Evolutionary conservation across 176 grass and related monocot genomes (phyloP), one percentile per base, ranked within the genome.

Genomic region (Thalia dealbata): DNA sequence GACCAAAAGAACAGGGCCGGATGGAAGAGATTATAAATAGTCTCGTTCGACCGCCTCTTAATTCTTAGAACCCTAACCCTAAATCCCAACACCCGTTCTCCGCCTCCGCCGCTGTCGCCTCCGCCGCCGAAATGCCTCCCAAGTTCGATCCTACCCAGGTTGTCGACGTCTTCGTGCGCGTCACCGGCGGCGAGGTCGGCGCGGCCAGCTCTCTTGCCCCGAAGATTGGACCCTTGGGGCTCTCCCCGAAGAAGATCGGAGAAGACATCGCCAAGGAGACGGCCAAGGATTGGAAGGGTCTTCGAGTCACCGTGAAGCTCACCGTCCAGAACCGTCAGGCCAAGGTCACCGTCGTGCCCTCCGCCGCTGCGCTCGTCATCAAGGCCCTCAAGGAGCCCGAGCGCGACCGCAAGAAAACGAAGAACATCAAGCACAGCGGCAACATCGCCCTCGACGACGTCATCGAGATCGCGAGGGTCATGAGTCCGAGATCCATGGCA

Each of bases 201-300:
- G 61, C 61, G 61, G 61, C 61, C 0, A 63, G 61, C 14, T 63
- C 61, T 70, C 67, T 70, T 11, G 61, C 61, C 23, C 61, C 61
- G 29, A 63, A 63, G 25, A 63, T 63, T 6, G 65, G 65, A 0
- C 65, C 65, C 12, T 23, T 91, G 61, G 89, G 89, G 67, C 85
- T 91, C 56, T 91, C 89, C 45, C 89, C 89, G 1, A 91, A 91
- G 85, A 91, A 91, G 85, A 76, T 91, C 35, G 85, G 89, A 41
- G 89, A 91, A 35, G 89, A 91, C 71, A 91, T 91, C 67, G 89
- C 89, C 67, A 91, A 91, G 74, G 89, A 91, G 83, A 91, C 89
- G 22, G 89, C 89, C 41, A 91, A 91, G 78, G 89, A 91, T 35
- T 91, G 89, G 89, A 91, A 91, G 78, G 85, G 89, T 51, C 85